These are phyloP conservation scores for Colletotrichum gloeosporioides DNA, from an alignment of 2,329 filamentous ascomycete genomes.

Conservation along the genomic window DNA sequence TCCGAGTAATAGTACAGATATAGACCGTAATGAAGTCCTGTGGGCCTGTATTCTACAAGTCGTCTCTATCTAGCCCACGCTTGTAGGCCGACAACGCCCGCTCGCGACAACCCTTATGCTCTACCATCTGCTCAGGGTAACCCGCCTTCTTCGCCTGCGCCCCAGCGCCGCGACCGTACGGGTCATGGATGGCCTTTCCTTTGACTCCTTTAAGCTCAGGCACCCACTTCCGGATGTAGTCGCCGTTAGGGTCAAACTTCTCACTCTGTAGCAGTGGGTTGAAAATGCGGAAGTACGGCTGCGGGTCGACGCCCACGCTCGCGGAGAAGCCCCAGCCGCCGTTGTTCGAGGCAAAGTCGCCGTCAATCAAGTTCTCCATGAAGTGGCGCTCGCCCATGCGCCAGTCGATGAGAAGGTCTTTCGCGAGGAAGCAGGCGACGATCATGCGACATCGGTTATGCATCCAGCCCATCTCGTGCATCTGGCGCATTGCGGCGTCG, in stretches of 20 bases:
- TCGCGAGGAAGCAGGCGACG: conserved; percentile 79
- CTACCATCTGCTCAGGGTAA: conserved; percentile 78
- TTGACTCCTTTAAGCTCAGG: conserved; percentile 71
- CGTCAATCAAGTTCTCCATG: conserved; percentile 81
- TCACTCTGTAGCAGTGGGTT: conserved; percentile 86
- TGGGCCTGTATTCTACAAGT: background rate
- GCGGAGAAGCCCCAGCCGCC: conserved; percentile 64
- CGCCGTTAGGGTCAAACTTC: conserved; percentile 80
- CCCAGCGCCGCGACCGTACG: conserved; percentile 70
- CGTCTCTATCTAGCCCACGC: conserved; percentile 51
- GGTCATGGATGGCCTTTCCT: conserved; percentile 79
- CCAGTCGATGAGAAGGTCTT: conserved; percentile 85
- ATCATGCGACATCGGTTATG: conserved; percentile 89
- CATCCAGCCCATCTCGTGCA: conserved; percentile 74
- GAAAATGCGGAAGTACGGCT: conserved; percentile 91
- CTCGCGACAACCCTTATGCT: conserved; percentile 73
- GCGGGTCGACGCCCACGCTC: conserved; percentile 78
- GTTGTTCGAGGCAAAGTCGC: conserved; percentile 82
- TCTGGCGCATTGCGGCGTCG: conserved; percentile 85
- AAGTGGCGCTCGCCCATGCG: conserved; percentile 82
- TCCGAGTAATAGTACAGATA: background rate
- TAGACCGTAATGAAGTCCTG: background rate
- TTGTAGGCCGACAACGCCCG: conserved; percentile 76
- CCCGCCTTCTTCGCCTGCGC: conserved; percentile 66
- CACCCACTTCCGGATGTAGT: conserved; percentile 85